These are phyloP conservation scores for Stentor coeruleus DNA, from an alignment of 73 alveolate genomes.

Conservation along the genomic window DNA sequence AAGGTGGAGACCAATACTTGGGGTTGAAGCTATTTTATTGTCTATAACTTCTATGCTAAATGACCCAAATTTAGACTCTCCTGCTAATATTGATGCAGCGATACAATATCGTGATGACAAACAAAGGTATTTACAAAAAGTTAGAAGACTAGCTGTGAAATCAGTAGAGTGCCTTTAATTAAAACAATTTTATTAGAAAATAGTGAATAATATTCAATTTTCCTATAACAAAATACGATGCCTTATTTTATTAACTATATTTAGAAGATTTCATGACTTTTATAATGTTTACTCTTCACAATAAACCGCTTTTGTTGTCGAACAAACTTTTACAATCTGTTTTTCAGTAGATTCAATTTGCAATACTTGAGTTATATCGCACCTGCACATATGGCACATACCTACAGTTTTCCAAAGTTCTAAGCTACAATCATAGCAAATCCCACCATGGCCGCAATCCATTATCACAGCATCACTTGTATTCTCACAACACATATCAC, in stretches of 20 bases:
- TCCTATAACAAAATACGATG: too few relatives aligned
- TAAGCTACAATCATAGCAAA: neutral
- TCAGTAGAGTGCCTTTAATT: too few relatives aligned
- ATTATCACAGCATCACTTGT: neutral
- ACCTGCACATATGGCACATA: neutral
- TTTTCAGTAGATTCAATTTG: neutral
- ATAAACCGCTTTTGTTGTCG: neutral
- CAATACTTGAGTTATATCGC: neutral
- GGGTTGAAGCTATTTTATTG: constrained; percentile 74
- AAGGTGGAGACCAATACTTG: constrained; percentile 95
- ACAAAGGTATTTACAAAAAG: neutral
- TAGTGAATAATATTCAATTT: too few relatives aligned
- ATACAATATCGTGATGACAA: too few relatives aligned
- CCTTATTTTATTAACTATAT: too few relatives aligned
- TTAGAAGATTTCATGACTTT: too few relatives aligned
- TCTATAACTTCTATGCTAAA: constrained; percentile 86
- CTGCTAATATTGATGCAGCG: constrained; percentile 95
- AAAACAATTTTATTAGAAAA: too few relatives aligned
- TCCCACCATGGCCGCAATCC: constrained; percentile 17
- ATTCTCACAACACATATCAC: neutral
- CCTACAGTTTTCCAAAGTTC: neutral
- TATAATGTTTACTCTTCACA: too few relatives aligned
- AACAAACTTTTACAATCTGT: neutral
- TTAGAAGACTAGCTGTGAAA: too few relatives aligned
- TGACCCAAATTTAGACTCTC: constrained; percentile 83